These are phyloP conservation scores for Aureobasidium mangrovei DNA, from an alignment of 2,329 filamentous ascomycete genomes.

Conservation along the genomic window DNA sequence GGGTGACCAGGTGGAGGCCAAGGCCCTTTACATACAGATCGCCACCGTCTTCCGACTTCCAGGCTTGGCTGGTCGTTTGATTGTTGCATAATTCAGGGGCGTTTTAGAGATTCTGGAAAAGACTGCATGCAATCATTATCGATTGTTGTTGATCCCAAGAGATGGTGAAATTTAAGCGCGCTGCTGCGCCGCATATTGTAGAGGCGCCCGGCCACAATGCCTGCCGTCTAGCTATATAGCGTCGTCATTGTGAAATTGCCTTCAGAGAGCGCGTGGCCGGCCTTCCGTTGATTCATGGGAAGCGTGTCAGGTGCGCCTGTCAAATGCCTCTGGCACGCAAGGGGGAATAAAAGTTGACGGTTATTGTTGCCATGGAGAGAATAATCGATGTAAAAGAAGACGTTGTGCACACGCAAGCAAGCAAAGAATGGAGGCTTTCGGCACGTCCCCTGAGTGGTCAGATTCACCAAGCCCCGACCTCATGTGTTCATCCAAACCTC, in stretches of 20 bases:
- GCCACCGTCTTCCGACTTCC: slow-evolving; percentile 2
- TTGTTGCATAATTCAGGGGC: slow-evolving; percentile 5
- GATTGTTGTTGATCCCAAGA: background rate
- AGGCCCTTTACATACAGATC: slow-evolving; percentile 1
- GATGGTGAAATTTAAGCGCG: background rate
- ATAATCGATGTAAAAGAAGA: too few species aligned
- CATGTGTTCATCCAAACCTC: background rate
- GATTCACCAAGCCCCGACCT: too few species aligned
- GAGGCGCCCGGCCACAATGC: background rate
- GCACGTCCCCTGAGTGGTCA: too few species aligned
- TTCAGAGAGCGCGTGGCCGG: background rate
- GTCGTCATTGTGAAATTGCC: slow-evolving; percentile 8
- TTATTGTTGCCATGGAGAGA: too few species aligned
- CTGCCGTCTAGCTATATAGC: background rate
- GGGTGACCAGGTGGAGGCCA: slow-evolving; percentile 10
- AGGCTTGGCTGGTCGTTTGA: background rate
- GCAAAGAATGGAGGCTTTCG: too few species aligned
- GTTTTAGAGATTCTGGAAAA: slow-evolving; percentile 11
- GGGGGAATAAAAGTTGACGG: background rate
- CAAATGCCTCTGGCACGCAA: background rate
- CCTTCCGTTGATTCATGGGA: slow-evolving; percentile 4
- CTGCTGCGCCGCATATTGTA: background rate
- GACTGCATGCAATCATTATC: background rate
- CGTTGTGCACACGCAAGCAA: too few species aligned
- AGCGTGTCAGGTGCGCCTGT: slow-evolving; percentile 4